Evolutionary conservation across 495 filamentous ascomycete species (phyloP).

Genomic region (Platismatia glauca): DNA sequence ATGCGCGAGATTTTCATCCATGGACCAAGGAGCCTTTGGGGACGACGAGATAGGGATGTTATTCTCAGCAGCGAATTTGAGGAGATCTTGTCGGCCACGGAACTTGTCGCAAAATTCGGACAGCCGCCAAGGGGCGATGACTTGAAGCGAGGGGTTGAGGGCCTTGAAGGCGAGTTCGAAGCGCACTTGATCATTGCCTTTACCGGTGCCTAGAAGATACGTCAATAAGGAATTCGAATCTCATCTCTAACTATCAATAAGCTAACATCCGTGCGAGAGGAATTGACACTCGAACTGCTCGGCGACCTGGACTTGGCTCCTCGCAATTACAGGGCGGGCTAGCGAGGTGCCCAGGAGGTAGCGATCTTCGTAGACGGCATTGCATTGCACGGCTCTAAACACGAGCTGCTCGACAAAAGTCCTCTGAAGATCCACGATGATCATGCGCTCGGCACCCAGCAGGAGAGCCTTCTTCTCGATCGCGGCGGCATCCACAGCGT

Average conservation of each 20-base stretch:
- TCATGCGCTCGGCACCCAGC: slow-evolving; percentile 18
- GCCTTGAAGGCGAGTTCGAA: neutral
- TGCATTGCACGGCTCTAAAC: slow-evolving; percentile 75
- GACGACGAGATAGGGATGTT: neutral
- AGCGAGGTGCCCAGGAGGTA: slow-evolving; percentile 66
- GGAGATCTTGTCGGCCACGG: neutral
- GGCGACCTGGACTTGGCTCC: slow-evolving; percentile 67
- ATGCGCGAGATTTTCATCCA: neutral
- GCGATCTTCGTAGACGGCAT: slow-evolving; percentile 58
- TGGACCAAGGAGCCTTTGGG: neutral
- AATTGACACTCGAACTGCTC: slow-evolving; percentile 49
- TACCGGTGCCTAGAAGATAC: slow-evolving; percentile 5
- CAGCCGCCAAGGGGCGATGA: neutral
- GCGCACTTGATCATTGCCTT: slow-evolving; percentile 1
- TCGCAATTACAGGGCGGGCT: slow-evolving; percentile 80
- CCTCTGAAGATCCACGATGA: slow-evolving; percentile 60
- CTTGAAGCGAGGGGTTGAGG: neutral
- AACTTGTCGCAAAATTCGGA: neutral
- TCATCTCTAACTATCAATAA: neutral
- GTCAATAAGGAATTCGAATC: neutral
- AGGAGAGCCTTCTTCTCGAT: slow-evolving; percentile 22
- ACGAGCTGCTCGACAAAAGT: slow-evolving; percentile 56
- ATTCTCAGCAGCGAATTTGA: neutral
- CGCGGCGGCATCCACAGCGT: slow-evolving; percentile 19
- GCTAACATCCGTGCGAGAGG: slow-evolving; percentile 10